These are phyloP conservation scores for Jacaranda mimosifolia DNA, from an alignment of 257 asterid genomes.

Conservation along the genomic window DNA sequence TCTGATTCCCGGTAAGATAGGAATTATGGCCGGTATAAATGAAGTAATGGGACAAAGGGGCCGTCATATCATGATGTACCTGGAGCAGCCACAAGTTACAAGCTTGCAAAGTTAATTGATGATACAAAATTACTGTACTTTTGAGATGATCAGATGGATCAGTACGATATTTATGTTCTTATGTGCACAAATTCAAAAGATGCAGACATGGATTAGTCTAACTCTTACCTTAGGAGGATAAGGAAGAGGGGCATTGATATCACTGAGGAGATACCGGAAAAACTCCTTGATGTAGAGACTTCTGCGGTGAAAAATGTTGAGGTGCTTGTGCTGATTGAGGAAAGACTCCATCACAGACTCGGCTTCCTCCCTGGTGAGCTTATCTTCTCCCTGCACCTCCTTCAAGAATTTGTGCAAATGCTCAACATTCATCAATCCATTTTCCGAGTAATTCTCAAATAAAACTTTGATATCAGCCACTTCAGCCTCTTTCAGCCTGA, in stretches of 20 bases:
- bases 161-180: no score
- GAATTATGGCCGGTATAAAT: conserved; percentile 80
- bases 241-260: conserved; percentile 59
- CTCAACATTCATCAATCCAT: conserved; percentile 61
- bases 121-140: background rate
- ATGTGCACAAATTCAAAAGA: no score
- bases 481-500: conserved; percentile 68
- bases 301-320: conserved; percentile 55
- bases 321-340: conserved; percentile 60
- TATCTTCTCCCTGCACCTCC: conserved; percentile 70
- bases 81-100: conserved; percentile 17
- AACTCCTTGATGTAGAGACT: conserved; percentile 57
- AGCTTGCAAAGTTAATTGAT: background rate
- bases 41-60: conserved; percentile 78
- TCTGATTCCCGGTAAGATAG: conserved; percentile 82
- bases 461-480: conserved; percentile 67
- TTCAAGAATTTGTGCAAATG: conserved; percentile 61
- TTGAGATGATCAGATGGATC: background rate
- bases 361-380: conserved; percentile 53
- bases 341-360: conserved; percentile 55
- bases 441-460: conserved; percentile 64
- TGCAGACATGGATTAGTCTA: no score
- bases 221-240: conserved; percentile 55
- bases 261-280: conserved; percentile 65
- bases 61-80: conserved; percentile 78